Evolutionary conservation across 1,139 yeast species (phyloP).

Genomic region (Pichiaceae sp.): DNA sequence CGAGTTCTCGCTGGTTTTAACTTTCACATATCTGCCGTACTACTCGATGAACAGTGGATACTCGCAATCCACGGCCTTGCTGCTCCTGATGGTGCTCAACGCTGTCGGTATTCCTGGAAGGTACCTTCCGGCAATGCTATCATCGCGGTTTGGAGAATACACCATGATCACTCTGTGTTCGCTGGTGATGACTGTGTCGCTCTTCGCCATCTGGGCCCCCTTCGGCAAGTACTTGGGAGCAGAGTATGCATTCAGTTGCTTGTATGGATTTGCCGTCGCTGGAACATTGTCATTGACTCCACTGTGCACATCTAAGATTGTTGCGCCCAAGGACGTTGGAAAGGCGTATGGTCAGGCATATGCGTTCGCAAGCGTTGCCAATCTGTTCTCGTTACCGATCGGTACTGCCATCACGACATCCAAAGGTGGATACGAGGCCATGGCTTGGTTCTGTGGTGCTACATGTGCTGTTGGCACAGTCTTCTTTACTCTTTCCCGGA

Average conservation of each 20-base stretch:
- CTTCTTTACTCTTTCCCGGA: conserved; percentile 12
- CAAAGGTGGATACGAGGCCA: conserved; percentile 25
- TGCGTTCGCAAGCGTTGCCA: conserved; percentile 35
- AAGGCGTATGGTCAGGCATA: conserved; percentile 40
- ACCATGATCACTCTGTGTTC: conserved; percentile 40
- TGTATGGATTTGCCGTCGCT: conserved; percentile 47
- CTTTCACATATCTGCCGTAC: conserved; percentile 47
- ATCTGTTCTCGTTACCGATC: conserved; percentile 39
- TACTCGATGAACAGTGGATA: conserved; percentile 47
- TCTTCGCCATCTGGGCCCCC: conserved; percentile 43
- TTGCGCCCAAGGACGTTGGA: conserved; percentile 42
- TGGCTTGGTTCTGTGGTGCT: conserved; percentile 31
- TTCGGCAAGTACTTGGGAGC: conserved; percentile 33
- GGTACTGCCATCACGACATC: conserved; percentile 36
- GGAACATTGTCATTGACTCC: conserved; percentile 41
- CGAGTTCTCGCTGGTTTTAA: conserved; percentile 47
- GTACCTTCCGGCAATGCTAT: conserved; percentile 42
- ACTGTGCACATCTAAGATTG: conserved; percentile 41
- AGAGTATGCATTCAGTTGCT: conserved; percentile 37
- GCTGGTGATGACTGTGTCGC: conserved; percentile 32
- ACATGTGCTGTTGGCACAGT: conserved; percentile 25
- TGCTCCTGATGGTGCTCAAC: conserved; percentile 47
- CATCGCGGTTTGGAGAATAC: conserved; percentile 52
- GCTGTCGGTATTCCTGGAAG: conserved; percentile 56
- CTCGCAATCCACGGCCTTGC: conserved; percentile 41